Evolutionary conservation across 345 rosid genomes (phyloP).

Genomic region (Rhodamnia argentea): DNA sequence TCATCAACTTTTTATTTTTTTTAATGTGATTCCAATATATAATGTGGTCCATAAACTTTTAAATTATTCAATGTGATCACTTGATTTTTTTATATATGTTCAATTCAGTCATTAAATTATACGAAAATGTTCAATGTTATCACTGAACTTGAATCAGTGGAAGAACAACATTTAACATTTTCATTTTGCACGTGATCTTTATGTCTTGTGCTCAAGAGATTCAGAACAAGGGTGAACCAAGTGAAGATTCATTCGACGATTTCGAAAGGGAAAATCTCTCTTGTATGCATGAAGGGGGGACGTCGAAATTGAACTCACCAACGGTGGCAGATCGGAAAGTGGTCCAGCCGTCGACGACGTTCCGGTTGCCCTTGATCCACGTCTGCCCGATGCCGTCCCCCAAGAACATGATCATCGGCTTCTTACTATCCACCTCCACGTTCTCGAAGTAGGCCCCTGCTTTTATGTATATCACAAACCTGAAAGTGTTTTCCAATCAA

Average conservation of each 20-base stretch:
- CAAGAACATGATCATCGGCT: conserved; percentile 52
- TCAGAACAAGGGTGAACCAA: neutral
- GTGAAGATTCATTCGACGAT: too few species aligned
- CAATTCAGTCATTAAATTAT: too few species aligned
- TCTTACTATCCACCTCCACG: conserved; percentile 54
- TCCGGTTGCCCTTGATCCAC: conserved; percentile 47
- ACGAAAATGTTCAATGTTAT: too few species aligned
- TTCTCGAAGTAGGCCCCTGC: conserved; percentile 63
- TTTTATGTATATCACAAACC: conserved; percentile 79
- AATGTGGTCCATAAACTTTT: too few species aligned
- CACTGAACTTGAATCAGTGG: too few species aligned
- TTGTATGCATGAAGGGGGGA: neutral
- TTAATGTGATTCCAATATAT: too few species aligned
- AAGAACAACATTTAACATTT: too few species aligned
- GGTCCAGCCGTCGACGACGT: conserved; percentile 56
- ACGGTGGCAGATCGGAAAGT: conserved; percentile 86
- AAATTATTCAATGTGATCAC: too few species aligned
- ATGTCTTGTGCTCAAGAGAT: neutral
- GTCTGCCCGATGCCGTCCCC: conserved; percentile 91
- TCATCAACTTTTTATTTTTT: too few species aligned
- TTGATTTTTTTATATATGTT: too few species aligned
- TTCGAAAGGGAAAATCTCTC: neutral
- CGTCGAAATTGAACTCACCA: conserved; percentile 32
- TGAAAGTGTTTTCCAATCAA: neutral
- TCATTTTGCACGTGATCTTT: too few species aligned